These are phyloP conservation scores for Arabis alpina DNA, from an alignment of 345 rosid species.

Conservation along the genomic window DNA sequence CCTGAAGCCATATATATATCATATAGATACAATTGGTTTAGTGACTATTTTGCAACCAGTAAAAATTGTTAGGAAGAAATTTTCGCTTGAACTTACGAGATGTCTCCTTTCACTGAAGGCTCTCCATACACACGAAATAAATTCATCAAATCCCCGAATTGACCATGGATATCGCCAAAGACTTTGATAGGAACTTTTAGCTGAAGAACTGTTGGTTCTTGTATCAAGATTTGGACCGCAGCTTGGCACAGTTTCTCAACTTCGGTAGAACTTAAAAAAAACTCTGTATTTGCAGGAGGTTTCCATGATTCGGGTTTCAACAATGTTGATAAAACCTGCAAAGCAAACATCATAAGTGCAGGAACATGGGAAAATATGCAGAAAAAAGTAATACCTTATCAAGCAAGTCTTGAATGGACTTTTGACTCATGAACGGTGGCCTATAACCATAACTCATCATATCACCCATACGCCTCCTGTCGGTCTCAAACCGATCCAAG, in stretches of 20 bases:
- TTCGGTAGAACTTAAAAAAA: conserved; percentile 76
- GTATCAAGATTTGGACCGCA: conserved; percentile 66
- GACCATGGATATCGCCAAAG: conserved; percentile 89
- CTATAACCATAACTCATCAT: no score
- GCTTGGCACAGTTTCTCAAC: conserved; percentile 74
- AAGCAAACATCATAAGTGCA: conserved; percentile 20
- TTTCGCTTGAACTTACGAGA: conserved; percentile 69
- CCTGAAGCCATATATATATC: conserved; percentile 46
- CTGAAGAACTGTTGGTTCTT: conserved; percentile 81
- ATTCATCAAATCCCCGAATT: conserved; percentile 82
- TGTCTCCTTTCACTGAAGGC: conserved; percentile 85
- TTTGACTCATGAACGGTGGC: background rate
- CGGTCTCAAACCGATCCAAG: conserved; percentile 72
- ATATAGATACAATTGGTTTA: background rate
- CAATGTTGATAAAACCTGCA: conserved; percentile 74
- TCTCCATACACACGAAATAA: conserved; percentile 77
- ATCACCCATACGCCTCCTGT: conserved; percentile 50
- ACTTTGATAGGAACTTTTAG: conserved; percentile 78
- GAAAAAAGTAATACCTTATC: conserved; percentile 54
- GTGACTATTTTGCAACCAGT: background rate
- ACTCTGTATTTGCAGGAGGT: conserved; percentile 63
- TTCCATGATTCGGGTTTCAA: conserved; percentile 83
- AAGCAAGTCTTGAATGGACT: conserved; percentile 70
- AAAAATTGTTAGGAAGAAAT: no score
- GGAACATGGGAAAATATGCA: conserved; percentile 2